Percentiles rank a stretch among this genome's conserved stretches.
Evolutionary conservation across 352 stramenopile genomes (phyloP).

Genomic region (Pilasporangium apinafurcum): DNA sequence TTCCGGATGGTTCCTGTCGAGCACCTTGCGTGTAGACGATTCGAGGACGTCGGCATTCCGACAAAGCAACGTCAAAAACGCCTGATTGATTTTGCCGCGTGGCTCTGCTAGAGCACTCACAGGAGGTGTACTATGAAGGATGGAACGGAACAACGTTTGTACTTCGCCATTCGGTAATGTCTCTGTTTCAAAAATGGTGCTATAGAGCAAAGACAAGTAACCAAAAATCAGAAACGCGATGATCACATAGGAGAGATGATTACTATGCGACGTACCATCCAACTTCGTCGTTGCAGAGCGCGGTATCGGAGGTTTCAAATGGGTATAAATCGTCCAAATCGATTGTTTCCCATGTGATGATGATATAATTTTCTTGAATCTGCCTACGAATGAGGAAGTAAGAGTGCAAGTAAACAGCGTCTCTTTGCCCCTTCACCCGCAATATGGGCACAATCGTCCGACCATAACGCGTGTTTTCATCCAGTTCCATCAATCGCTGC

Average conservation of each 20-base stretch:
- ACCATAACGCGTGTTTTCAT: slow-evolving; percentile 72
- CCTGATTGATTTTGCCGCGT: slow-evolving; percentile 64
- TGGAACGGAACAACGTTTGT: slow-evolving; percentile 50
- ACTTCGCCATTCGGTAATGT: slow-evolving; percentile 34
- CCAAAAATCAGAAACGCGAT: not conserved
- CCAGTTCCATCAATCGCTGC: slow-evolving; percentile 65
- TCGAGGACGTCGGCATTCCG: slow-evolving; percentile 70
- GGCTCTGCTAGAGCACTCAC: slow-evolving; percentile 60
- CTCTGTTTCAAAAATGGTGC: slow-evolving; percentile 64
- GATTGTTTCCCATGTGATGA: slow-evolving; percentile 72
- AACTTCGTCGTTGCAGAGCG: slow-evolving; percentile 71
- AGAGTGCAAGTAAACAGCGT: slow-evolving; percentile 71
- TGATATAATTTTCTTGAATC: slow-evolving; percentile 42
- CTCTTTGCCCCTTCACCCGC: slow-evolving; percentile 43
- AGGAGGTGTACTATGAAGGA: slow-evolving; percentile 65
- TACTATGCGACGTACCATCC: slow-evolving; percentile 76
- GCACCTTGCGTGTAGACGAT: slow-evolving; percentile 47
- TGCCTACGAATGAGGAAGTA: slow-evolving; percentile 67
- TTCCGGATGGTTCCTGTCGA: slow-evolving; percentile 45
- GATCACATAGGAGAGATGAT: not conserved
- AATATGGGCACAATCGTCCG: slow-evolving; percentile 67
- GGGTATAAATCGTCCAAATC: slow-evolving; percentile 61
- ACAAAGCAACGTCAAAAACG: slow-evolving; percentile 75
- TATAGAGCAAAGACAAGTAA: slow-evolving; percentile 9
- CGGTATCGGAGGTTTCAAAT: slow-evolving; percentile 44